These are phyloP conservation scores for Aquilaria agallochum DNA, from an alignment of 441 rosid genomes.

Conservation along the genomic window DNA sequence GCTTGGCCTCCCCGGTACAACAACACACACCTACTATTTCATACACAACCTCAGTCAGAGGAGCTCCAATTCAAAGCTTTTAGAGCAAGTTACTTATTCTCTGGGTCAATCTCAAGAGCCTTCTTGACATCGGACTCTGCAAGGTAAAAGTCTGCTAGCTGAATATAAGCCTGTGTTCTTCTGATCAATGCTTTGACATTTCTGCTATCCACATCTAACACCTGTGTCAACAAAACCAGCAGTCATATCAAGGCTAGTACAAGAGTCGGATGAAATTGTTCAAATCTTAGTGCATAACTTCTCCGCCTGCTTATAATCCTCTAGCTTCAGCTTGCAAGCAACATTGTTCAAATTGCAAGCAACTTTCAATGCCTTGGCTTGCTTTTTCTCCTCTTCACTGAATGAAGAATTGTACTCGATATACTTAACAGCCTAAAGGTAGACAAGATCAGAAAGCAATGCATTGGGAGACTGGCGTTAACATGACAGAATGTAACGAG, in stretches of 20 bases:
- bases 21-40: neutral
- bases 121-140: conserved; percentile 82
- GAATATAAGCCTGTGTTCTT: conserved; percentile 77
- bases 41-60: too few species aligned
- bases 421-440: conserved; percentile 56
- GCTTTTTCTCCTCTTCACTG: conserved; percentile 71
- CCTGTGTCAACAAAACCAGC: conserved; percentile 29
- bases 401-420: conserved; percentile 72
- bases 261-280: too few species aligned
- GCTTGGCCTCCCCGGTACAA: conserved; percentile 65
- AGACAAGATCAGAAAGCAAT: too few species aligned
- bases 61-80: too few species aligned
- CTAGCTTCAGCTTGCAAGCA: conserved; percentile 75
- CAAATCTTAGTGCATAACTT: conserved; percentile 46
- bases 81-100: too few species aligned
- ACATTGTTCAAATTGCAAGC: conserved; percentile 77
- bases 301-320: conserved; percentile 71
- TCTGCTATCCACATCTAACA: conserved; percentile 53
- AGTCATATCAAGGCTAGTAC: too few species aligned
- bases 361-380: conserved; percentile 57
- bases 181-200: conserved; percentile 88
- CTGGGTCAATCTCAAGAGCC: conserved; percentile 69
- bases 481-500: too few species aligned
- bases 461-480: too few species aligned
- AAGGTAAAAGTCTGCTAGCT: conserved; percentile 63